Evolutionary conservation across 768 basidiomycete genomes (phyloP), one percentile per base, ranked within the genome.

Genomic region (Ramaria sp.): DNA sequence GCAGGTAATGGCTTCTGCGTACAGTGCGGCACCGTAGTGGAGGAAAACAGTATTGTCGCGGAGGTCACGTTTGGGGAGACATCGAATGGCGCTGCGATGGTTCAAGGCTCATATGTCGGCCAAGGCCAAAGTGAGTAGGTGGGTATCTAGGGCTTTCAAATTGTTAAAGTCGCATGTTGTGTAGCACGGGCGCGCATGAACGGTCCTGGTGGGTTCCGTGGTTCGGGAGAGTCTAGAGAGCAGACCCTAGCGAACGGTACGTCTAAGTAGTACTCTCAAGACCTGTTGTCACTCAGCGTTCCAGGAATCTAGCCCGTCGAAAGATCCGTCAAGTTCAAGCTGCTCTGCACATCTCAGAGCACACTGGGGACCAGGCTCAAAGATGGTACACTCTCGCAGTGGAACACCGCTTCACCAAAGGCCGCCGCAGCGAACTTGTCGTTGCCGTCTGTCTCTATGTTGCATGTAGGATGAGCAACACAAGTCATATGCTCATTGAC

Each of bases 61-160:
- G 96, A 99, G 67, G 82, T 99, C 55, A 83, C 84, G 0, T 99
- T 99, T 63, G 91, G 92, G n/a, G 96, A 99, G 75, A 88, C 88
- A 4, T 80, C 86, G 11, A 78, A 80, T 30, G 96, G 96, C 24
- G 91, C 93, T 4, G 94, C 95, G 1, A 90, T 97, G 76, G 94
- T 96, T 1, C 88, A 94, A 65, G 96, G 96, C 2, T 84, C 87
- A 2, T 96, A 89, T 64, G 91, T 99, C 12, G 89, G 81, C 0
- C 86, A 90, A 64, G 89, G 91, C 56, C 84, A 93, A 47, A 94
- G 94, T 97, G 65, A 68, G 88, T 80, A 9, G 13, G 34, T 10
- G 34, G 10, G 34, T 1, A 2, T 37, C 17, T 27, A 33, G 17
- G 17, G 6, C 51, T 19, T 19, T 7, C 54, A 1, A 2, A 9